Evolutionary conservation across 805 yeast genomes (phyloP).

Genomic region (Barnettozyma vustinii): DNA sequence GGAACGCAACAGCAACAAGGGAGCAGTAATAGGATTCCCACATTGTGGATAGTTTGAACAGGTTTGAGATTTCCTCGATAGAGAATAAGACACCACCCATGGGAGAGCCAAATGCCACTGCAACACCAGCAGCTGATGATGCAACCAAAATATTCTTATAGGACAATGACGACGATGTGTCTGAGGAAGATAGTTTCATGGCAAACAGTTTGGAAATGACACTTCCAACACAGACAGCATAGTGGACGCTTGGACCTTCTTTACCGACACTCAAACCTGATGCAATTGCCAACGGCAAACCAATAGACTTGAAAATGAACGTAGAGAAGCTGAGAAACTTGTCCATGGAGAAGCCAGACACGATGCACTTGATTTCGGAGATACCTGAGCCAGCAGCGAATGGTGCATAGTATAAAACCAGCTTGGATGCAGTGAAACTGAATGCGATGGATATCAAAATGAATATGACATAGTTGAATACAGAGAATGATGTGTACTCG

Average conservation of each 20-base stretch:
- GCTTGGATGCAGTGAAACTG: slow-evolving; percentile 57
- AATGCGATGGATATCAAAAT: slow-evolving; percentile 54
- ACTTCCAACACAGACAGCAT: slow-evolving; percentile 91
- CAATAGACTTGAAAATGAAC: slow-evolving; percentile 65
- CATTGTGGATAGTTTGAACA: slow-evolving; percentile 69
- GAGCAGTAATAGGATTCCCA: slow-evolving; percentile 93
- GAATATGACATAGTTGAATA: slow-evolving; percentile 52
- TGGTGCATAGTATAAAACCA: slow-evolving; percentile 74
- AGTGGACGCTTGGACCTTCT: slow-evolving; percentile 98
- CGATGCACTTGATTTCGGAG: slow-evolving; percentile 91
- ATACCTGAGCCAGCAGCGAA: slow-evolving; percentile 97
- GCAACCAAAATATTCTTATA: slow-evolving; percentile 53
- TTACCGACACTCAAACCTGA: slow-evolving; percentile 93
- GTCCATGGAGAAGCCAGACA: slow-evolving; percentile 78
- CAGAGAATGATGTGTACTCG: slow-evolving; percentile 46
- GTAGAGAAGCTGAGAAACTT: slow-evolving; percentile 76
- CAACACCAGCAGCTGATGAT: slow-evolving; percentile 96
- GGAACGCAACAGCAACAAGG: slow-evolving; percentile 74
- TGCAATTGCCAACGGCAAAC: slow-evolving; percentile 86
- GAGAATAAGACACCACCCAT: slow-evolving; percentile 94
- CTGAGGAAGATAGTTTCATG: slow-evolving; percentile 8
- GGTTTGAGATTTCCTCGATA: slow-evolving; percentile 81
- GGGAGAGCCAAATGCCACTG: slow-evolving; percentile 96
- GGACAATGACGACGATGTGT: slow-evolving; percentile 9
- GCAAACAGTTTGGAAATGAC: slow-evolving; percentile 25